phyloP scores from a whole-genome alignment of 306 rosid species.

The Gillenia trifoliata region DNA sequence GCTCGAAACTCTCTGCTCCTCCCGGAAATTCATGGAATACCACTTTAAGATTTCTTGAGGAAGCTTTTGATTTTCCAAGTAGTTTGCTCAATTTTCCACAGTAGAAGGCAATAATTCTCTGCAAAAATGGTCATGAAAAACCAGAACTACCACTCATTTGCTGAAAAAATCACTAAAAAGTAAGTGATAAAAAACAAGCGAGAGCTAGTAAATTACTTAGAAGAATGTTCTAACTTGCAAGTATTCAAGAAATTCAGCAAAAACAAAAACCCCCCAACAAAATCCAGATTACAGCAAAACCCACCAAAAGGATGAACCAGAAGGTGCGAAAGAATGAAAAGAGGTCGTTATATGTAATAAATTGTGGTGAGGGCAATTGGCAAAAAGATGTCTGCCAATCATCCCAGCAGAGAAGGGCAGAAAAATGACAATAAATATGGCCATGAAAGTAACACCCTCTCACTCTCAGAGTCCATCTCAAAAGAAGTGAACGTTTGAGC shows the following conservation, averaged over 20 bases:
- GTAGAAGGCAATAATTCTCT: constrained; percentile 55
- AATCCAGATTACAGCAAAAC: constrained; percentile 13
- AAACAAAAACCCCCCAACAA: constrained; percentile 2
- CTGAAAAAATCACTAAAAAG: background rate
- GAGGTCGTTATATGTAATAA: constrained; percentile 44
- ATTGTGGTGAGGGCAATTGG: constrained; percentile 27
- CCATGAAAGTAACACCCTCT: constrained; percentile 33
- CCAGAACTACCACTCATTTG: background rate
- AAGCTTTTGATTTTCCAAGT: constrained; percentile 60
- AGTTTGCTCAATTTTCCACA: constrained; percentile 61
- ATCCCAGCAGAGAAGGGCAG: constrained; percentile 27
- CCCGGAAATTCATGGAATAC: constrained; percentile 95
- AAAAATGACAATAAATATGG: constrained; percentile 21
- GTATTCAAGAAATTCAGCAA: background rate
- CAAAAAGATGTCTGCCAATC: constrained; percentile 26
- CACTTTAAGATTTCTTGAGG: constrained; percentile 49
- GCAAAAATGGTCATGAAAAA: constrained; percentile 25
- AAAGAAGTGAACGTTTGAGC: constrained; percentile 41
- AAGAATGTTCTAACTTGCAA: background rate
- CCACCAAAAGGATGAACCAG: constrained; percentile 37
- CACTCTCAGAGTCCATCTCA: constrained; percentile 12
- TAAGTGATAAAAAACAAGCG: background rate
- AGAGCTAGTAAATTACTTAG: background rate
- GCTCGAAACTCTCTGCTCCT: constrained; percentile 84
- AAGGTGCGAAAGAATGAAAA: constrained; percentile 33